Percentiles rank a stretch among this genome's conserved stretches.
These are phyloP conservation scores for Boletellus sp. DNA, from an alignment of 768 basidiomycete genomes.

Conservation along the genomic window DNA sequence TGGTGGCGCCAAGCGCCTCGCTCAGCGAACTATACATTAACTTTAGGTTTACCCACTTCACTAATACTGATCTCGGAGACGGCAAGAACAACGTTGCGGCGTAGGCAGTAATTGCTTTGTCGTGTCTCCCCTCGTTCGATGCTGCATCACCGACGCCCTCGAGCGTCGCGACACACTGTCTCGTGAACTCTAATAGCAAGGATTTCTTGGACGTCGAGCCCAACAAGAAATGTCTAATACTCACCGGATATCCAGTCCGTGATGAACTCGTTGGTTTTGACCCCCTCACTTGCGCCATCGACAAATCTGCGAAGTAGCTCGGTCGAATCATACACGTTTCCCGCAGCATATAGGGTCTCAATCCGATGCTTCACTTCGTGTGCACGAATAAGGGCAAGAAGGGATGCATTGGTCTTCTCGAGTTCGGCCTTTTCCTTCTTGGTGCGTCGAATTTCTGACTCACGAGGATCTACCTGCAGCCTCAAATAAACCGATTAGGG, in stretches of 20 bases:
- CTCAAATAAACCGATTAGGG: neutral
- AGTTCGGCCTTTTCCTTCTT: neutral
- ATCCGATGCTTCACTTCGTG: neutral
- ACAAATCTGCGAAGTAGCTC: neutral
- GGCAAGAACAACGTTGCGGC: neutral
- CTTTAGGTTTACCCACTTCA: neutral
- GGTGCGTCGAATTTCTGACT: neutral
- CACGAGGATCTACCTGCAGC: neutral
- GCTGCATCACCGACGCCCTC: neutral
- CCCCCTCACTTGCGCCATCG: neutral
- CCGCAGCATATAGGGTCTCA: neutral
- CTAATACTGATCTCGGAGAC: neutral
- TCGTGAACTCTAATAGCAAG: neutral
- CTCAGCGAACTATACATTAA: neutral
- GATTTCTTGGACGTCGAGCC: neutral
- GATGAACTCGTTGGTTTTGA: neutral
- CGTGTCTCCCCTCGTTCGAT: neutral
- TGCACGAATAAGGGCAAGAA: neutral
- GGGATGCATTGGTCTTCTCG: neutral
- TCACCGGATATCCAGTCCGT: neutral
- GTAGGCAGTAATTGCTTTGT: conserved; percentile 1
- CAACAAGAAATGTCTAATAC: neutral
- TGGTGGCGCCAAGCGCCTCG: neutral
- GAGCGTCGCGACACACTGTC: neutral
- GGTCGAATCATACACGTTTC: neutral